These are phyloP conservation scores for Nicotiana paniculata DNA, from an alignment of 257 asterid species.

Conservation along the genomic window DNA sequence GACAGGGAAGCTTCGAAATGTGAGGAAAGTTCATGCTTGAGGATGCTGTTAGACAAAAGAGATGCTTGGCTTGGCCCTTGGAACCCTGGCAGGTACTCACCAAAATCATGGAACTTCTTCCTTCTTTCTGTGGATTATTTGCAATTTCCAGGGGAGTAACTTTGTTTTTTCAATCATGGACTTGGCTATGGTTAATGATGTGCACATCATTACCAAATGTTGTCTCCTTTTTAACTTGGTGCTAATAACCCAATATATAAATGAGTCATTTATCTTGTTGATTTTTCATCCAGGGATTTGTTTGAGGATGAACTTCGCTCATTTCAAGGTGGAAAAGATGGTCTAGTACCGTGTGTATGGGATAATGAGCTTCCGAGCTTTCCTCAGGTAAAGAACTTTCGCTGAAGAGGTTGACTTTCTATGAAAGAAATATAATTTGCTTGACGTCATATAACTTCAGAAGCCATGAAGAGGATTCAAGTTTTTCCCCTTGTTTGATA, in stretches of 20 bases:
- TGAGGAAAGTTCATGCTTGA: slow-evolving; percentile 92
- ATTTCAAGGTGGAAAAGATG: slow-evolving; percentile 97
- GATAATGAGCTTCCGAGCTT: slow-evolving; percentile 88
- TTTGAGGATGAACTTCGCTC: slow-evolving; percentile 96
- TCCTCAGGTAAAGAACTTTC: slow-evolving; percentile 68
- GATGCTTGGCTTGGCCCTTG: slow-evolving; percentile 99
- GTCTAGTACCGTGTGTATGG: slow-evolving; percentile 91
- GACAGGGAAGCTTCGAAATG: slow-evolving; percentile 81
- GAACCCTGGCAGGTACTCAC: slow-evolving; percentile 88
- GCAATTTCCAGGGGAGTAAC: background rate
- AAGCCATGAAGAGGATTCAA: background rate
- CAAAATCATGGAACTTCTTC: background rate
- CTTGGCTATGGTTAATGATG: background rate
- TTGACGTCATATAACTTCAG: background rate
- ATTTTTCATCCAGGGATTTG: slow-evolving; percentile 62
- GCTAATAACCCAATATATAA: slow-evolving; percentile 7
- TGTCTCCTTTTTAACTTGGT: slow-evolving; percentile 5
- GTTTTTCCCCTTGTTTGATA: background rate
- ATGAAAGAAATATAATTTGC: slow-evolving; percentile 2
- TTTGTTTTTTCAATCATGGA: background rate
- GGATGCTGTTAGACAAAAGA: slow-evolving; percentile 87
- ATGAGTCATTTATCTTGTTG: slow-evolving; percentile 8
- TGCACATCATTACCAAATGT: background rate
- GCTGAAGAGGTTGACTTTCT: background rate
- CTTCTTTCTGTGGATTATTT: slow-evolving; percentile 1